Percentiles rank a stretch among this genome's conserved stretches.
phyloP scores from a whole-genome alignment of 345 rosid species.

The Geranium rotundifolium region DNA sequence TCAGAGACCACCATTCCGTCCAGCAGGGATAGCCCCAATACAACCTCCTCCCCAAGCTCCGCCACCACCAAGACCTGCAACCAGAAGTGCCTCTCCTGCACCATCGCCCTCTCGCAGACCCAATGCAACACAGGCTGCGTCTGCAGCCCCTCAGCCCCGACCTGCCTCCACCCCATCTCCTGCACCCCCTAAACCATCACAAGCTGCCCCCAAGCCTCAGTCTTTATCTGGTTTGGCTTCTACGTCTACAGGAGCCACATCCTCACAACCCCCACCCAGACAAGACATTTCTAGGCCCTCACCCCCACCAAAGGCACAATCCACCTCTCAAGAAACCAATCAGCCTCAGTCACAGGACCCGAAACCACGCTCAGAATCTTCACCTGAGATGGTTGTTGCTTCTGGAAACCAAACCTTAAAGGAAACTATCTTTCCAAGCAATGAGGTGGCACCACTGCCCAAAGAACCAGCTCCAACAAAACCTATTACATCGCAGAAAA shows the following conservation, averaged over 20 bases:
- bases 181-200: slow-evolving; percentile 11
- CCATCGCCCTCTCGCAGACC: background rate
- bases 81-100: slow-evolving; percentile 2
- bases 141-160: too few relatives aligned
- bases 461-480: background rate
- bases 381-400: background rate
- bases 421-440: too few relatives aligned
- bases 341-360: background rate
- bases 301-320: too few relatives aligned
- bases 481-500: background rate
- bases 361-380: background rate
- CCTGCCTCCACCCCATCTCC: slow-evolving; percentile 9
- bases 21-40: slow-evolving; percentile 26
- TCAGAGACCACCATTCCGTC: slow-evolving; percentile 36
- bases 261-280: too few relatives aligned
- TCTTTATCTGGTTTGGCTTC: slow-evolving; percentile 20
- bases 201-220: slow-evolving; percentile 10
- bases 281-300: too few relatives aligned
- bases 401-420: too few relatives aligned
- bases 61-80: slow-evolving; percentile 12
- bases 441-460: too few relatives aligned
- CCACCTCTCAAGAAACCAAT: too few relatives aligned
- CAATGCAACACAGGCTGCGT: slow-evolving; percentile 10
- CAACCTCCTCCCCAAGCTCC: slow-evolving; percentile 13
- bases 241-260: too few relatives aligned